Conservation (phyloP, 2,329 filamentous ascomycete genomes). For the Fusarium paranaense region DNA sequence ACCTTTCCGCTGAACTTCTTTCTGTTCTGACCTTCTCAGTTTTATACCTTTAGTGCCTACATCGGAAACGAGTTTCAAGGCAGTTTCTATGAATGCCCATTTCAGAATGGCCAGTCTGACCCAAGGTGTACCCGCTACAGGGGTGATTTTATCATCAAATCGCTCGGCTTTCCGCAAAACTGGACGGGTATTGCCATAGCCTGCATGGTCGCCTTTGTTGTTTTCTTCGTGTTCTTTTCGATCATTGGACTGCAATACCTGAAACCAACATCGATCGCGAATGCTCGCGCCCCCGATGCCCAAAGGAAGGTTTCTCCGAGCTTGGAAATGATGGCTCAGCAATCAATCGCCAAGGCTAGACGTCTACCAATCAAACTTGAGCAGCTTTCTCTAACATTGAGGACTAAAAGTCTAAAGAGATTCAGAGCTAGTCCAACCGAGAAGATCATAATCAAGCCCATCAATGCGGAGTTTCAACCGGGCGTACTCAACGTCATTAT, state of each 20-base stretch:
- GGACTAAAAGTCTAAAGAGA: slow-evolving; percentile 68
- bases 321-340: slow-evolving; percentile 74
- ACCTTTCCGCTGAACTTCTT: neutral
- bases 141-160: slow-evolving; percentile 75
- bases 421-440: slow-evolving; percentile 61
- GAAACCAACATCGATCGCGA: slow-evolving; percentile 70
- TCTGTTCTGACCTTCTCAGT: slow-evolving; percentile 53
- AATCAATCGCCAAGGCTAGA: slow-evolving; percentile 64
- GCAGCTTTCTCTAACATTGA: slow-evolving; percentile 67
- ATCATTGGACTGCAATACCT: slow-evolving; percentile 72
- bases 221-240: slow-evolving; percentile 72
- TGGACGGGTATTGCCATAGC: slow-evolving; percentile 78
- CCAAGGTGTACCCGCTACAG: slow-evolving; percentile 76
- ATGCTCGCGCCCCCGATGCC: slow-evolving; percentile 70
- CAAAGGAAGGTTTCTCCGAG: slow-evolving; percentile 74
- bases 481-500: slow-evolving; percentile 81
- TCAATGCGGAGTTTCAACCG: slow-evolving; percentile 64
- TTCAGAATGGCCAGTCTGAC: slow-evolving; percentile 68
- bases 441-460: neutral
- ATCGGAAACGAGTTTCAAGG: slow-evolving; percentile 79
- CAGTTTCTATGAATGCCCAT: slow-evolving; percentile 79
- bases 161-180: slow-evolving; percentile 73
- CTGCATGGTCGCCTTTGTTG: slow-evolving; percentile 68
- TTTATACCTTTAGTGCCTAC: slow-evolving; percentile 78
- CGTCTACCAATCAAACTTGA: slow-evolving; percentile 74